phyloP scores from a whole-genome alignment of 495 filamentous ascomycete genomes.

The Lophiostoma macrostomum region DNA sequence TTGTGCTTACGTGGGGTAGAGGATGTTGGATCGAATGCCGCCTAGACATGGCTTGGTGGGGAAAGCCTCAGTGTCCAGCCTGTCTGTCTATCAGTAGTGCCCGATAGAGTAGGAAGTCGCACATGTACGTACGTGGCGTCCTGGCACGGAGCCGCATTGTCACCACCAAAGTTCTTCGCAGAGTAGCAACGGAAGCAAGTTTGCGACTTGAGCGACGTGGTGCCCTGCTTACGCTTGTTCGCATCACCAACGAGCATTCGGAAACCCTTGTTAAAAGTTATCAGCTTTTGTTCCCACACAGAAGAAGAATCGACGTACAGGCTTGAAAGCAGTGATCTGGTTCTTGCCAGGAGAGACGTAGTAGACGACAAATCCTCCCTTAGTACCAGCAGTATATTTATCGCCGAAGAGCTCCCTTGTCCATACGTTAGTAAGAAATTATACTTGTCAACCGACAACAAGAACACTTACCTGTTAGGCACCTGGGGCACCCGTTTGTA shows the following conservation, averaged over 20 bases:
- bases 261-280: constrained; percentile 18
- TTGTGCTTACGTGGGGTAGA: constrained; percentile 27
- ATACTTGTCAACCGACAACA: neutral
- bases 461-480: constrained; percentile 11
- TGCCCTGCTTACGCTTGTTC: constrained; percentile 7
- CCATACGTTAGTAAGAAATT: neutral
- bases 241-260: constrained; percentile 32
- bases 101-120: neutral
- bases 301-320: constrained; percentile 1
- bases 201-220: constrained; percentile 11
- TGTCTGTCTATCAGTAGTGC: neutral
- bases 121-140: constrained; percentile 18
- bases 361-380: constrained; percentile 26
- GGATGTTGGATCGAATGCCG: constrained; percentile 30
- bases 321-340: constrained; percentile 29
- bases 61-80: constrained; percentile 19
- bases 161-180: constrained; percentile 25
- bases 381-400: constrained; percentile 15
- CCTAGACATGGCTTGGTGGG: constrained; percentile 21
- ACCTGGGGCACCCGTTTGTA: constrained; percentile 28
- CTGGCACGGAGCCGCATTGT: constrained; percentile 24
- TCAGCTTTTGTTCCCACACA: neutral
- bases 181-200: constrained; percentile 29
- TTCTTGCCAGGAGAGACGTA: constrained; percentile 20
- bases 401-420: constrained; percentile 21